phyloP scores from a whole-genome alignment of 1,284 basidiomycete genomes.

The Sporisorium iseilematis-ciliati region DNA sequence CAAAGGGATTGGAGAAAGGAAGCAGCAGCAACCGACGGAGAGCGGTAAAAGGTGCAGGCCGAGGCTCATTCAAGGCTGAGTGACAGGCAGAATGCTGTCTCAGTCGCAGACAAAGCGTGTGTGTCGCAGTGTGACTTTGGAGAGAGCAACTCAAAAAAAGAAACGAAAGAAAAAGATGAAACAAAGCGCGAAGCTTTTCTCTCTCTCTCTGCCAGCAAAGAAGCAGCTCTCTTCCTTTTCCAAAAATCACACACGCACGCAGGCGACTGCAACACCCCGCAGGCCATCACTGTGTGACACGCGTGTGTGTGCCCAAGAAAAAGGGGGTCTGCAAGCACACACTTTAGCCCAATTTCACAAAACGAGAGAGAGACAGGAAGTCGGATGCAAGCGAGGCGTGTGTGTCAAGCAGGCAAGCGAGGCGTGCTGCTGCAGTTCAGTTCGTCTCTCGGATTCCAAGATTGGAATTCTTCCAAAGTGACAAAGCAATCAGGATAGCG shows the following conservation, averaged over 20 bases:
- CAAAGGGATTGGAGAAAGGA: neutral
- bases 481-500: too few relatives aligned
- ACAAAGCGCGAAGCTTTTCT: too few relatives aligned
- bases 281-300: neutral
- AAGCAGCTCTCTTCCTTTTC: neutral
- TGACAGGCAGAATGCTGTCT: neutral
- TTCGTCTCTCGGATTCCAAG: neutral
- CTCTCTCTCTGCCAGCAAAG: constrained; percentile 3
- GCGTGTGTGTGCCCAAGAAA: constrained; percentile 7
- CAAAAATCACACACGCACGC: constrained; percentile 8
- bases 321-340: neutral
- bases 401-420: neutral
- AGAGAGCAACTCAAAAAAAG: neutral
- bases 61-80: neutral
- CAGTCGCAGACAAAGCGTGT: too few relatives aligned
- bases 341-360: neutral
- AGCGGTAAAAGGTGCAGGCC: constrained; percentile 2
- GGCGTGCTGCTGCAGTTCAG: neutral
- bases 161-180: too few relatives aligned
- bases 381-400: constrained; percentile 17
- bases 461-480: neutral
- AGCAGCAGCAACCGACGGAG: constrained; percentile 5
- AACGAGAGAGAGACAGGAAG: neutral
- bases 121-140: neutral
- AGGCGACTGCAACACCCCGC: neutral